Conservation (phyloP, 2,329 filamentous ascomycete species). For the Stylonectria norvegica region DNA sequence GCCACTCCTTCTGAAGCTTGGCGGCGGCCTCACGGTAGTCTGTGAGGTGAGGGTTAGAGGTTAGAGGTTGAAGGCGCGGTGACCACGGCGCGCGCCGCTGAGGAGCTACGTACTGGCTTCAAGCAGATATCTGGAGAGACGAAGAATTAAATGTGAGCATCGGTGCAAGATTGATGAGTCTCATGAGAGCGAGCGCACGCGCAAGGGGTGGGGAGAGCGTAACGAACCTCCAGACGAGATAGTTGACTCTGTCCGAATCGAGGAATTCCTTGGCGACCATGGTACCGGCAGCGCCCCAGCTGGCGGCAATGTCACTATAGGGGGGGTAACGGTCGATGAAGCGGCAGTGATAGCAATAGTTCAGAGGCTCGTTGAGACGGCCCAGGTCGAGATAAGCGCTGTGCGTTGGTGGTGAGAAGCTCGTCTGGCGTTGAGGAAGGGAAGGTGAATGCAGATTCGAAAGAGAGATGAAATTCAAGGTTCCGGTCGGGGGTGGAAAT, state of each 20-base stretch:
- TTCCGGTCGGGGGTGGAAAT: slow-evolving; percentile 27
- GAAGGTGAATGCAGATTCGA: slow-evolving; percentile 33
- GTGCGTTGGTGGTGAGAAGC: too few species aligned
- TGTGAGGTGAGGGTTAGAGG: slow-evolving; percentile 31
- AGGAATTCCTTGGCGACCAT: slow-evolving; percentile 59
- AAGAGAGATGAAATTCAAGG: slow-evolving; percentile 35
- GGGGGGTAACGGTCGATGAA: slow-evolving; percentile 15
- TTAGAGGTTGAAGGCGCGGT: slow-evolving; percentile 29
- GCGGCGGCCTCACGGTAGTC: slow-evolving; percentile 66
- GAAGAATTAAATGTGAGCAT: slow-evolving; percentile 16
- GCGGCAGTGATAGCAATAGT: slow-evolving; percentile 10
- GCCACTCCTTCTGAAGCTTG: slow-evolving; percentile 68
- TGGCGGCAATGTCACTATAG: slow-evolving; percentile 30
- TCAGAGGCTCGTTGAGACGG: slow-evolving; percentile 17
- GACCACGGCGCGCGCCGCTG: slow-evolving; percentile 14
- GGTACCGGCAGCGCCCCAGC: slow-evolving; percentile 31
- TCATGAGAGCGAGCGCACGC: slow-evolving; percentile 2
- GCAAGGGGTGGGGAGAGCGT: slow-evolving; percentile 27
- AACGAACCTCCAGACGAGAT: slow-evolving; percentile 67
- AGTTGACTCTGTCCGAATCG: slow-evolving; percentile 66
- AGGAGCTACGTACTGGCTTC: slow-evolving; percentile 56
- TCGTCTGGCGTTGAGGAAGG: slow-evolving; percentile 17
- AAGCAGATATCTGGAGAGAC: slow-evolving; percentile 51
- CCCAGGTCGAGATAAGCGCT: slow-evolving; percentile 16
- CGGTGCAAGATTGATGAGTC: slow-evolving; percentile 21